Evolutionary conservation across 2,329 filamentous ascomycete species (phyloP), one percentile per base, ranked within the genome.

Genomic region (Curvularia sp.): DNA sequence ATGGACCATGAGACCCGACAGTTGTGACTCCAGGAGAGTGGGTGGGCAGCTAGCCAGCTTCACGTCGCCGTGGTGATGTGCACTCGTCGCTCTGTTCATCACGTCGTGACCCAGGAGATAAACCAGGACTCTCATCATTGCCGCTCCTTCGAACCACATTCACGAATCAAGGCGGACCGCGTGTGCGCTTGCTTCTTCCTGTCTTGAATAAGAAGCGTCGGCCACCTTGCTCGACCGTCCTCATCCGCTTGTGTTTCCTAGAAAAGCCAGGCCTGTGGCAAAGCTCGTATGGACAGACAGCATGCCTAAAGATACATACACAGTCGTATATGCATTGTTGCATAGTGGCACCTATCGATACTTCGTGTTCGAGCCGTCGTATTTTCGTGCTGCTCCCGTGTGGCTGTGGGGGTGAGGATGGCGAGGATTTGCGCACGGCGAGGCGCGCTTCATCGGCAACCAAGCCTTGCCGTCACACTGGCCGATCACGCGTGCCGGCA

Each of bases 91-190:
- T 47, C 43, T 21, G 28, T 50, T 45, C 57, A 57, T 70, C 64
- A 67, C 67, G 65, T 63, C 60, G 59, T 52, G 52, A 66, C 64
- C 62, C 60, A 60, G 57, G 60, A 57, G 52, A 53, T 45, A 51
- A 51, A 54, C 63, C 62, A 63, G 66, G 67, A 51, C 66, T 49
- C 55, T 61, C 58, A 63, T 69, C 68, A 68, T 64, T 58, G 65
- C 64, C 62, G 61, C 61, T 65, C 56, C 60, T 61, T 55, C 59
- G 48, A 55, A 34, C 47, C 47, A 48, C 43, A 9, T 45, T 42
- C 56, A 65, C 67, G 64, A 69, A 71, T 70, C 67, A 67, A 54
- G 54, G 47, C 57, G 56, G 60, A 47, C 61, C 63, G 59, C 65
- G 56, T 43, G 53, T 59, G 42, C 53, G 49, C 51, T 45, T 53